Base-by-base conservation (phyloP, 441 rosid genomes). In the Rhodomyrtus psidioides region DNA sequence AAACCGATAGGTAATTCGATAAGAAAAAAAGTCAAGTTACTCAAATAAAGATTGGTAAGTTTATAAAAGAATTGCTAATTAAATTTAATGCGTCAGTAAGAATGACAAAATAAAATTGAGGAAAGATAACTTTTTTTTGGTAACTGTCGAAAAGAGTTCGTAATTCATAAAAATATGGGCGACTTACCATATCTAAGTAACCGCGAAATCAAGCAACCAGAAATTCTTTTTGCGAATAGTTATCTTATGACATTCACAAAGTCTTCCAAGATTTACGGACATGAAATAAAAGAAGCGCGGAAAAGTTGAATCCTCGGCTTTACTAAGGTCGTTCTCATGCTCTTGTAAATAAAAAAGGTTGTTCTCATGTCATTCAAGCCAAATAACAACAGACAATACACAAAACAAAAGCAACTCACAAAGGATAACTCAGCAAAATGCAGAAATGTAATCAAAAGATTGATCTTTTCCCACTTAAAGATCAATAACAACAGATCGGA, bases 401-500 rank as follows among this genome's bases (percentile, higher is more conserved):
- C 79, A 70, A 65, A 30, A 65, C 49, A 70, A 65, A 62, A 9
- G 16, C 79, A 39, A 70, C 79, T 39, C 49, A 21, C 49, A 6
- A 39, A 39, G 46, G 79, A 70, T 70, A 0, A 21, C 49, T 34
- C 49, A 70, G 79, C 16, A 39, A 39, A 70, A 70, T 39, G 79
- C 79, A 34, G 15, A 70, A 70, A 70, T 70, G n/a, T 9, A 70
- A 70, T n/a, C 49, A 6, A 70, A 70, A 39, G 16, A 70, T 49
- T 70, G n/a, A 34, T 39, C 79, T 39, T 55, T 70, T 65, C n/a
- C 79, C 79, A 39, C n/a, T 70, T 70, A 4, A 39, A 70, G 49
- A 70, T 55, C 59, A 82, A 9, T 82, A 54, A 56, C 84, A 82
- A 21, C 84, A 82, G 12, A 55, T 34, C 19, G 96, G 97, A 84